A percentile compares a stretch with the other conserved stretches of the same genome.
Evolutionary conservation across 768 basidiomycete species (phyloP).

Genomic region (Russula compacta): DNA sequence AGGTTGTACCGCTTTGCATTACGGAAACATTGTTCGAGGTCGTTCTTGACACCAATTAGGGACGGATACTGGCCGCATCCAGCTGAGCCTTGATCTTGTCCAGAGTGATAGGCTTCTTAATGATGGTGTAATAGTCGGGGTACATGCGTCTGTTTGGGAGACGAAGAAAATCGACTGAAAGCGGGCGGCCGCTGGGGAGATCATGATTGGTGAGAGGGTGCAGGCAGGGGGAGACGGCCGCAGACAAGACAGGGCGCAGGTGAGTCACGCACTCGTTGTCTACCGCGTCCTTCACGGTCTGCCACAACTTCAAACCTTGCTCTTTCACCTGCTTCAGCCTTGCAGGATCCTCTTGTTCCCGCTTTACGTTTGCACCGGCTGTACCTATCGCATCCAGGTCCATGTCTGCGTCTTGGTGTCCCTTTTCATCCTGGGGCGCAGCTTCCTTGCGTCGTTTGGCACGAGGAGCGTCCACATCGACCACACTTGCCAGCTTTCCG

Average conservation of each 20-base stretch:
- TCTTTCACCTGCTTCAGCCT: slow-evolving; percentile 40
- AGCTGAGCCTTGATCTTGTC: slow-evolving; percentile 83
- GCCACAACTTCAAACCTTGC: slow-evolving; percentile 65
- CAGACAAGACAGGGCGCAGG: slow-evolving; percentile 22
- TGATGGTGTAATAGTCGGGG: slow-evolving; percentile 80
- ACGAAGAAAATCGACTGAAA: slow-evolving; percentile 58
- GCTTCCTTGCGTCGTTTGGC: slow-evolving; percentile 44
- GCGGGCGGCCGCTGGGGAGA: slow-evolving; percentile 45
- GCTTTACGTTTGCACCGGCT: slow-evolving; percentile 25
- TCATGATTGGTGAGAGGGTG: slow-evolving; percentile 22
- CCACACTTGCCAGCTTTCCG: slow-evolving; percentile 30
- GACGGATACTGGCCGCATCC: slow-evolving; percentile 50
- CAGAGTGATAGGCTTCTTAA: slow-evolving; percentile 74
- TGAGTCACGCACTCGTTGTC: slow-evolving; percentile 77
- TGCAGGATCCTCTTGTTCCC: slow-evolving; percentile 22
- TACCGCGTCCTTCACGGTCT: slow-evolving; percentile 70
- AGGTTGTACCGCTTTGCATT: slow-evolving; percentile 80
- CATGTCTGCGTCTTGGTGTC: slow-evolving; percentile 34
- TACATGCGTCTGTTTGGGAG: slow-evolving; percentile 65
- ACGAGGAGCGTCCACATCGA: slow-evolving; percentile 38
- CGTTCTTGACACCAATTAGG: slow-evolving; percentile 56
- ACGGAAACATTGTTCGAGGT: slow-evolving; percentile 69
- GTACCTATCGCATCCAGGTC: slow-evolving; percentile 26
- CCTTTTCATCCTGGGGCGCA: slow-evolving; percentile 29
- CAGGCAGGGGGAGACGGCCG: neutral